Conservation (phyloP, 2,329 filamentous ascomycete species). For the Ceratocystis huliohia region DNA sequence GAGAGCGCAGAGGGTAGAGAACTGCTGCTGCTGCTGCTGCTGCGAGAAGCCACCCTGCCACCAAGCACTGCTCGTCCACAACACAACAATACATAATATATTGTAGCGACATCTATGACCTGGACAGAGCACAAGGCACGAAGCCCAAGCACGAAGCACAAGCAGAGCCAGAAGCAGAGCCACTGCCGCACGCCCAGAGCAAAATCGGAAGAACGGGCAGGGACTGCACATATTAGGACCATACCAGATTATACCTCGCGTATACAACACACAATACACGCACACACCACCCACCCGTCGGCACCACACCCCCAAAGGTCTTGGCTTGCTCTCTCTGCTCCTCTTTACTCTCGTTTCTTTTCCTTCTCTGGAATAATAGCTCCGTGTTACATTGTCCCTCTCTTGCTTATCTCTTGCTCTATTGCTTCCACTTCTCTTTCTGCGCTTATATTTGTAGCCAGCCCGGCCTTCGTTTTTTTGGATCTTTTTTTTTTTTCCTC, state of each 20-base stretch:
- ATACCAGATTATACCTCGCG: not conserved
- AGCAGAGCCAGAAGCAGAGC: not conserved
- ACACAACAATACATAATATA: too few species aligned
- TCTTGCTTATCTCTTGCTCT: not conserved
- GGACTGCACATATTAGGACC: too few species aligned
- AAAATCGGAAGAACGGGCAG: too few species aligned
- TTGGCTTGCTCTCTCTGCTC: not conserved
- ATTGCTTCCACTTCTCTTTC: not conserved
- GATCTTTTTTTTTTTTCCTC: not conserved
- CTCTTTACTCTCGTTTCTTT: conserved; percentile 5
- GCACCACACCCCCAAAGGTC: not conserved
- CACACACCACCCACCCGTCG: not conserved
- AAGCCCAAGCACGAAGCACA: not conserved
- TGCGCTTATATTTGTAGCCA: not conserved
- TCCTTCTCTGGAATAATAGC: not conserved
- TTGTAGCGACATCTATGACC: not conserved
- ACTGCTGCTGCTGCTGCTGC: too few species aligned
- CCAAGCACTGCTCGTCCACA: too few species aligned
- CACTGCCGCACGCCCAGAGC: too few species aligned
- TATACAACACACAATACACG: not conserved
- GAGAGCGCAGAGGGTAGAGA: not conserved
- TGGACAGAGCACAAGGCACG: not conserved
- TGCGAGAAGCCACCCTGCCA: too few species aligned
- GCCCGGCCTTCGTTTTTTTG: not conserved
- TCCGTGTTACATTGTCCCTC: not conserved